Base-by-base conservation (phyloP, 768 basidiomycete genomes). In the Russula abietina region DNA sequence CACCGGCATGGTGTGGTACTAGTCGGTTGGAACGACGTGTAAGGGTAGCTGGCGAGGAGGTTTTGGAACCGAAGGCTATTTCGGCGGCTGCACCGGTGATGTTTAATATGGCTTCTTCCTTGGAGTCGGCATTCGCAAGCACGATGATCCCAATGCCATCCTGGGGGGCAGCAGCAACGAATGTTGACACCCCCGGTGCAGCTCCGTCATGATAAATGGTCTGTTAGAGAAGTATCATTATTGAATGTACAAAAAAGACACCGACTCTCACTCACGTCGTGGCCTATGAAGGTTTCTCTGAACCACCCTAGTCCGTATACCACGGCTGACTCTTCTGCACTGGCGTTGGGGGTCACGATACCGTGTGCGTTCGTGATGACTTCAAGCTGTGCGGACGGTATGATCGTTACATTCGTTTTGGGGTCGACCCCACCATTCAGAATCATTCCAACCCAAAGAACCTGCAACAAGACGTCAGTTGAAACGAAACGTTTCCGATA, bases 231-330 rank as follows among this genome's bases (percentile, higher is more conserved):
- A 4, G 48, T 30, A 2, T 33, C 32, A 8, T 39, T 39, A 6
- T 39, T 28, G n/a, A 39, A 19, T 33, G 33, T 19, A 39, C 3
- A 46, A 12, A 9, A 11, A 8, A n/a, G 19, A n/a, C 4, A 7
- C 5, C 33, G 32, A 43, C 22, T 36, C 50, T 26, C 32, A 51
- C 70, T 46, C 61, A 81, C 79, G 30, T 80, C 75, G 51, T 80
- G 75, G 0, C 78, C 79, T 1, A 69, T 69, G 52, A 75, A 77
- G 1, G 80, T 73, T 6, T 22, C 43, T 5, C 76, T 71, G 26
- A 8, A 12, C 80, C 80, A 81, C 2, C 80, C 80, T 67, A 79
- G 64, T 3, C 78, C 78, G 64, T 81, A 82, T 10, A 73, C 75
- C 2, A 28, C 17, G 45, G 77, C 65, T 1, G 59, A 60, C n/a